Percentiles rank a stretch among this genome's conserved stretches.
Conservation (phyloP, 495 filamentous ascomycete genomes). For the Penicillium flavigenum region DNA sequence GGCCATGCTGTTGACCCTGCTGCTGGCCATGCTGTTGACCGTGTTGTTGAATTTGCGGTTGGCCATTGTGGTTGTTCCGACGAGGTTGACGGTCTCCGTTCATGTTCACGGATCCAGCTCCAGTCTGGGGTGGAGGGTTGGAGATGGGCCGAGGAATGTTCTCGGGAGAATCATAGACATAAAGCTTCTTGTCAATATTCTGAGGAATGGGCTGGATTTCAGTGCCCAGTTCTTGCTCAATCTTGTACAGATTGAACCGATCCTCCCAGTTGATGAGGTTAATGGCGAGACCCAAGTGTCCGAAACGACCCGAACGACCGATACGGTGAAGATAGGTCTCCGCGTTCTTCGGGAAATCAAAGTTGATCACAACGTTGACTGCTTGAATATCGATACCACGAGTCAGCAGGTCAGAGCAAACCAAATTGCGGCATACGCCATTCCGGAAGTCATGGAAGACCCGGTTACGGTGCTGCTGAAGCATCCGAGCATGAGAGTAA, state of each 20-base stretch:
- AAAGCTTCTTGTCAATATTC: constrained; percentile 95
- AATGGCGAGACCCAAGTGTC: constrained; percentile 95
- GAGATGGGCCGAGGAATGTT: constrained; percentile 80
- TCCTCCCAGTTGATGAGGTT: constrained; percentile 99
- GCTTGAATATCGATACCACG: constrained; percentile 99
- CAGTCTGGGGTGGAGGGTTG: constrained; percentile 37
- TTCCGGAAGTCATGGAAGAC: constrained; percentile 99
- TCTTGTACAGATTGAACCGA: constrained; percentile 97
- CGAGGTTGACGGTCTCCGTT: constrained; percentile 38
- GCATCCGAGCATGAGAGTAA: constrained; percentile 98
- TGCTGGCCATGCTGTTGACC: constrained; percentile 17
- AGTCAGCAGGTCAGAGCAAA: constrained; percentile 96
- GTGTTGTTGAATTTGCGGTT: constrained; percentile 22
- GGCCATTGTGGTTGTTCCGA: constrained; percentile 33
- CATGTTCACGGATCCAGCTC: constrained; percentile 23
- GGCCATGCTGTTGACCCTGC: constrained; percentile 15
- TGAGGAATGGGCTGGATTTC: constrained; percentile 95
- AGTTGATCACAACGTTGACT: constrained; percentile 99
- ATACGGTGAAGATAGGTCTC: constrained; percentile 99
- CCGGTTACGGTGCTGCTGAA: constrained; percentile 94
- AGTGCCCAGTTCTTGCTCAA: constrained; percentile 94
- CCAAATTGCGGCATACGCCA: constrained; percentile 93
- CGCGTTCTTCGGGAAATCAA: constrained; percentile 99
- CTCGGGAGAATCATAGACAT: constrained; percentile 96
- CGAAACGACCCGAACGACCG: constrained; percentile 94